These are phyloP conservation scores for Ceratocystis lukuohia DNA, from an alignment of 2,329 filamentous ascomycete genomes.

Conservation along the genomic window DNA sequence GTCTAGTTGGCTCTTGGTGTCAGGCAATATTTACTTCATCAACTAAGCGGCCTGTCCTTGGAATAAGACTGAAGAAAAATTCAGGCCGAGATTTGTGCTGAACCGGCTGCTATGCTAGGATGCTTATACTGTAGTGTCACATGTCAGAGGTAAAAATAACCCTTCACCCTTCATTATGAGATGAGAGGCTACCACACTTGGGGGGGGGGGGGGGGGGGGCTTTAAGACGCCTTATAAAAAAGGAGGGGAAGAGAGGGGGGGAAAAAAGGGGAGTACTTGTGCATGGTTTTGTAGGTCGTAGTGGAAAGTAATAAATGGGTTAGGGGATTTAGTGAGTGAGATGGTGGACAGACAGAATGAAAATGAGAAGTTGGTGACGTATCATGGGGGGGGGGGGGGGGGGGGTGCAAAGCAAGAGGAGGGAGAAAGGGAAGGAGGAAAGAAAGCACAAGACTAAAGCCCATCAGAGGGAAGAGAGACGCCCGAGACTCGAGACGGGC, in stretches of 20 bases:
- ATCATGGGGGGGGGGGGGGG: too few relatives aligned
- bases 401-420: neutral
- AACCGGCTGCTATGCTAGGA: neutral
- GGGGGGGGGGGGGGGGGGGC: neutral
- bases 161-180: neutral
- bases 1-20: too few relatives aligned
- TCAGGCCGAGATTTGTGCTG: neutral
- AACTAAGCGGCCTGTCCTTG: neutral
- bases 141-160: neutral
- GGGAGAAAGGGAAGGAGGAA: neutral
- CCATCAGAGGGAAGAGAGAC: too few relatives aligned
- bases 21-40: too few relatives aligned
- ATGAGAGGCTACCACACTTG: neutral
- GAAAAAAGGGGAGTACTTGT: too few relatives aligned
- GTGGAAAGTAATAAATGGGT: too few relatives aligned
- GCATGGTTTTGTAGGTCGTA: too few relatives aligned
- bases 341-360: too few relatives aligned
- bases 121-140: neutral
- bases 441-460: neutral
- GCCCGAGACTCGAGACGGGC: neutral
- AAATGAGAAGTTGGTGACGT: too few relatives aligned
- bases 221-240: neutral
- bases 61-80: neutral
- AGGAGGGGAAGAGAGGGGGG: neutral
- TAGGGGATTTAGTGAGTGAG: too few relatives aligned